phyloP scores from a whole-genome alignment of 2,329 filamentous ascomycete species.

The Aspergillus tamarii region DNA sequence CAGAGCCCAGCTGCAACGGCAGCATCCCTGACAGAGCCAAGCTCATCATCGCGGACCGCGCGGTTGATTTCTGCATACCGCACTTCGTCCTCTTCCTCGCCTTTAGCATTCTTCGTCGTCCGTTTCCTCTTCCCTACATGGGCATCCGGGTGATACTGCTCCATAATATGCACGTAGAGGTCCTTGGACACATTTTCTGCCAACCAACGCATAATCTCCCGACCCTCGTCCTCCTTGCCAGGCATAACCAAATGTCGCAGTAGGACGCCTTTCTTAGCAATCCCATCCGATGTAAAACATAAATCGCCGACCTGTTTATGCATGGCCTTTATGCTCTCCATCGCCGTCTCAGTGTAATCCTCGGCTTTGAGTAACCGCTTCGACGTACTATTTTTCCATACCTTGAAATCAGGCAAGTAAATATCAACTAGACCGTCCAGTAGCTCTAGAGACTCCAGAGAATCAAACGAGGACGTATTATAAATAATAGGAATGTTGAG shows the following conservation, averaged over 20 bases:
- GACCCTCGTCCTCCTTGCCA: slow-evolving; percentile 72
- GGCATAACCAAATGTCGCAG: slow-evolving; percentile 86
- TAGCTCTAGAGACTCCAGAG: slow-evolving; percentile 68
- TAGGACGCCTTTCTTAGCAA: slow-evolving; percentile 76
- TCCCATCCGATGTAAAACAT: slow-evolving; percentile 78
- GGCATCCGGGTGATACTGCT: slow-evolving; percentile 80
- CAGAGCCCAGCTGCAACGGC: slow-evolving; percentile 74
- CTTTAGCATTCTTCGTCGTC: slow-evolving; percentile 17
- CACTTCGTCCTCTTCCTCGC: slow-evolving; percentile 49
- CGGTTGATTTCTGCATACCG: slow-evolving; percentile 80
- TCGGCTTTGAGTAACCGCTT: slow-evolving; percentile 76
- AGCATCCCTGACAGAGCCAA: slow-evolving; percentile 67
- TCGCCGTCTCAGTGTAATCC: slow-evolving; percentile 71
- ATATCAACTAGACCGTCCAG: slow-evolving; percentile 82
- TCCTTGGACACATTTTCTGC: slow-evolving; percentile 73
- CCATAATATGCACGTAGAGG: slow-evolving; percentile 84
- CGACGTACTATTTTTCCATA: slow-evolving; percentile 70
- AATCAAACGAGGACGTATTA: slow-evolving; percentile 84
- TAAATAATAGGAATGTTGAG: slow-evolving; percentile 76
- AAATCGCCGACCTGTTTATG: slow-evolving; percentile 80
- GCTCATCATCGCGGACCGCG: slow-evolving; percentile 65
- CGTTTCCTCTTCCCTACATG: slow-evolving; percentile 73
- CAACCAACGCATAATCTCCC: slow-evolving; percentile 75
- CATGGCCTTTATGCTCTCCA: slow-evolving; percentile 79
- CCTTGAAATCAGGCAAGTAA: slow-evolving; percentile 87